These are phyloP conservation scores for Pleurotus sapidus DNA, from an alignment of 768 basidiomycete species.

Conservation along the genomic window DNA sequence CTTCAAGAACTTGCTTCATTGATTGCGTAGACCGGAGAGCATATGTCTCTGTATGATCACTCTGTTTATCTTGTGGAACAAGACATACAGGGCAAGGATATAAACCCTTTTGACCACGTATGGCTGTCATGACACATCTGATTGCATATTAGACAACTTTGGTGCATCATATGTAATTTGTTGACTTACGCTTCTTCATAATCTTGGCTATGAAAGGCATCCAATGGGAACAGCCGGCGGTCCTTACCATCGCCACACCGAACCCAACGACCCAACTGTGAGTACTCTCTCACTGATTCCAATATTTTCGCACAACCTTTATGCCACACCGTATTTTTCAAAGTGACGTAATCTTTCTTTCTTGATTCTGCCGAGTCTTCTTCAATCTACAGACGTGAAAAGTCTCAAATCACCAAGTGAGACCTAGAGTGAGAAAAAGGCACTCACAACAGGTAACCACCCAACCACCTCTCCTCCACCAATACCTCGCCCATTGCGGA, in stretches of 20 bases:
- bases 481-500: conserved; percentile 29
- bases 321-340: conserved; percentile 38
- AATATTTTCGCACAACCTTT: conserved; percentile 26
- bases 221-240: conserved; percentile 28
- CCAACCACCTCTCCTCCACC: conserved; percentile 35
- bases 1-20: conserved; percentile 11
- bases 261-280: conserved; percentile 16
- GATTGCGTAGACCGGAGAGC: conserved; percentile 12
- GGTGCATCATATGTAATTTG: not conserved
- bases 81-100: conserved; percentile 37
- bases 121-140: conserved; percentile 31
- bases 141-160: conserved; percentile 20
- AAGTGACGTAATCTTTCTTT: conserved; percentile 24
- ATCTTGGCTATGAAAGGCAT: conserved; percentile 36
- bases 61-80: conserved; percentile 23
- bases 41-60: conserved; percentile 16
- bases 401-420: conserved; percentile 15
- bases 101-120: conserved; percentile 20
- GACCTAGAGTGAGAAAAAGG: not conserved
- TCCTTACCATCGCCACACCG: conserved; percentile 23
- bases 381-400: conserved; percentile 19
- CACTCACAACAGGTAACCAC: conserved; percentile 33
- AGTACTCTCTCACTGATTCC: conserved; percentile 14
- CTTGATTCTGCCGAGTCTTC: conserved; percentile 26
- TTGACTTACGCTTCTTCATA: conserved; percentile 43